Percentiles rank a stretch among this genome's conserved stretches.
Evolutionary conservation across 768 basidiomycete genomes (phyloP).

Genomic region (Auricularia sp.): DNA sequence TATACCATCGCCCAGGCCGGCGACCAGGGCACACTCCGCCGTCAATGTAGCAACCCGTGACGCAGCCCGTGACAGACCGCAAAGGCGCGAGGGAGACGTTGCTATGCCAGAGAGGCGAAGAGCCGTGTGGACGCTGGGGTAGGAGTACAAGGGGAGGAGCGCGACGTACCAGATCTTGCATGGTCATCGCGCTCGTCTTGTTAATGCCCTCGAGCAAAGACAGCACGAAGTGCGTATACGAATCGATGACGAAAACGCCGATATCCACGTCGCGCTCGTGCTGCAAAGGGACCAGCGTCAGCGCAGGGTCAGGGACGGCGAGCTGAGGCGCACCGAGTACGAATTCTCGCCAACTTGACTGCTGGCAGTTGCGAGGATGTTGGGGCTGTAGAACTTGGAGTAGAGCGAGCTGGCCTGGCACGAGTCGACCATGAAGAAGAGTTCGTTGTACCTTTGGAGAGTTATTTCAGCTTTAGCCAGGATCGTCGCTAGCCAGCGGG

Average conservation of each 20-base stretch:
- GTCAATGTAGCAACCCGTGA: too few species aligned
- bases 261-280: constrained; percentile 91
- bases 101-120: background rate
- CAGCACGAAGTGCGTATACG: constrained; percentile 85
- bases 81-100: background rate
- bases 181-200: constrained; percentile 73
- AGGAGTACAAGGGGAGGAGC: background rate
- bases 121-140: too few species aligned
- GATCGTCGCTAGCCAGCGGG: too few species aligned
- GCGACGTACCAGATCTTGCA: constrained; percentile 68
- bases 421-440: constrained; percentile 97
- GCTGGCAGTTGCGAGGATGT: constrained; percentile 85
- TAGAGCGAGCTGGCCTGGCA: constrained; percentile 98
- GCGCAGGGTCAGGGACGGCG: background rate
- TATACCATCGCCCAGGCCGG: too few species aligned
- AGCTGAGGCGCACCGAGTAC: constrained; percentile 60
- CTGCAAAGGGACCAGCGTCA: constrained; percentile 29
- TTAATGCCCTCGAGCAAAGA: constrained; percentile 88
- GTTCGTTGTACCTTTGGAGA: constrained; percentile 70
- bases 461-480: background rate
- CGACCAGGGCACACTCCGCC: too few species aligned
- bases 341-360: constrained; percentile 80
- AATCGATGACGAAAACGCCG: constrained; percentile 92
- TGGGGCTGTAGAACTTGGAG: constrained; percentile 85
- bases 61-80: too few species aligned